A percentile compares a stretch with the other conserved stretches of the same genome.
phyloP scores from a whole-genome alignment of 345 rosid species.

The Bruguiera gymnorhiza region DNA sequence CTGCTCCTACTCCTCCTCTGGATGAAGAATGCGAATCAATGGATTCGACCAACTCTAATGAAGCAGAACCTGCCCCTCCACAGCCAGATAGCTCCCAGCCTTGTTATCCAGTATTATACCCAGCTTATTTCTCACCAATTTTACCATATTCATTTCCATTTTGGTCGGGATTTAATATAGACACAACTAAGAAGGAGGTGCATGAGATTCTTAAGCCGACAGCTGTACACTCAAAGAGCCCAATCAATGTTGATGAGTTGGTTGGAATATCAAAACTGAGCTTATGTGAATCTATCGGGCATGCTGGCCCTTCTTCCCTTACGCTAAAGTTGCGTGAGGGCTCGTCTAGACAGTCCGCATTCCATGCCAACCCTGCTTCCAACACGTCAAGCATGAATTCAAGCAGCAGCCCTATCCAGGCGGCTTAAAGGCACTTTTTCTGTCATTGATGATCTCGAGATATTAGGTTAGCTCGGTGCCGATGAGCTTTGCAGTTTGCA shows the following conservation, averaged over 20 bases:
- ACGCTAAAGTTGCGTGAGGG: slow-evolving; percentile 26
- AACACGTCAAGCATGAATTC: slow-evolving; percentile 17
- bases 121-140: slow-evolving; percentile 52
- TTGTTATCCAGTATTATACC: slow-evolving; percentile 32
- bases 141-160: slow-evolving; percentile 23
- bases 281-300: slow-evolving; percentile 24
- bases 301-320: slow-evolving; percentile 26
- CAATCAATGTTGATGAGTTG: slow-evolving; percentile 31
- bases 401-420: slow-evolving; percentile 27
- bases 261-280: slow-evolving; percentile 36
- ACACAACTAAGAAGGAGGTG: slow-evolving; percentile 22
- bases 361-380: slow-evolving; percentile 25
- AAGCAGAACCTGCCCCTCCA: slow-evolving; percentile 48
- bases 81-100: slow-evolving; percentile 46
- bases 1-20: slow-evolving; percentile 41
- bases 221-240: slow-evolving; percentile 32
- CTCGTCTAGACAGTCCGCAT: slow-evolving; percentile 31
- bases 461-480: slow-evolving; percentile 22
- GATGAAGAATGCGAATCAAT: slow-evolving; percentile 93
- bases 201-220: slow-evolving; percentile 35
- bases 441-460: slow-evolving; percentile 9
- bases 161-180: slow-evolving; percentile 39
- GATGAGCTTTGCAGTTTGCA: slow-evolving; percentile 24
- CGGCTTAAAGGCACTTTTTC: slow-evolving; percentile 15
- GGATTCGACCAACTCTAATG: slow-evolving; percentile 87